These are phyloP conservation scores for Cicer cuneatum DNA, from an alignment of 306 rosid species.

Conservation along the genomic window DNA sequence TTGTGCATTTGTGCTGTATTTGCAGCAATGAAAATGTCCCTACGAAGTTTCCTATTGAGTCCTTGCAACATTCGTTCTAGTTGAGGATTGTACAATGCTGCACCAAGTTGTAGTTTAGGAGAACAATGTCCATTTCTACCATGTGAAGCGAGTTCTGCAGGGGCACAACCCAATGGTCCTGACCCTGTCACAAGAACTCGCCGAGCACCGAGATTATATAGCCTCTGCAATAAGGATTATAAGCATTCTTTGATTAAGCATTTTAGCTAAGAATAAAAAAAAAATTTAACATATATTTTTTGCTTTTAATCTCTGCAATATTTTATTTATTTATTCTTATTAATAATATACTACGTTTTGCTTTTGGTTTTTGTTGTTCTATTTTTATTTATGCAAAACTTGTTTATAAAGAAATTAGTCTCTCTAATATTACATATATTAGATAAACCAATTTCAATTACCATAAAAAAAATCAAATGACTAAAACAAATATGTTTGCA, in stretches of 20 bases:
- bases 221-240: conserved; percentile 46
- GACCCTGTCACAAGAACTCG: conserved; percentile 75
- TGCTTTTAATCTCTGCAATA: no score
- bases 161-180: conserved; percentile 75
- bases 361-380: no score
- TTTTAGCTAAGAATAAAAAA: no score
- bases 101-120: conserved; percentile 59
- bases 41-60: conserved; percentile 57
- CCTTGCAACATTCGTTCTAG: conserved; percentile 52
- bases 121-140: conserved; percentile 65
- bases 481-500: no score
- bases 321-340: no score
- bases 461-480: no score
- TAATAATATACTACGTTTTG: no score
- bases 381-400: no score
- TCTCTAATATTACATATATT: no score
- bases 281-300: no score
- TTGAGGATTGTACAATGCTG: conserved; percentile 65
- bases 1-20: conserved; percentile 59
- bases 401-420: no score
- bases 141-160: conserved; percentile 64
- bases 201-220: conserved; percentile 61
- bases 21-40: conserved; percentile 55
- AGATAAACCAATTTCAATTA: no score
- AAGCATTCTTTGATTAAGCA: background rate